phyloP scores from a whole-genome alignment of 441 rosid species.

The Dalechampia spathulata region DNA sequence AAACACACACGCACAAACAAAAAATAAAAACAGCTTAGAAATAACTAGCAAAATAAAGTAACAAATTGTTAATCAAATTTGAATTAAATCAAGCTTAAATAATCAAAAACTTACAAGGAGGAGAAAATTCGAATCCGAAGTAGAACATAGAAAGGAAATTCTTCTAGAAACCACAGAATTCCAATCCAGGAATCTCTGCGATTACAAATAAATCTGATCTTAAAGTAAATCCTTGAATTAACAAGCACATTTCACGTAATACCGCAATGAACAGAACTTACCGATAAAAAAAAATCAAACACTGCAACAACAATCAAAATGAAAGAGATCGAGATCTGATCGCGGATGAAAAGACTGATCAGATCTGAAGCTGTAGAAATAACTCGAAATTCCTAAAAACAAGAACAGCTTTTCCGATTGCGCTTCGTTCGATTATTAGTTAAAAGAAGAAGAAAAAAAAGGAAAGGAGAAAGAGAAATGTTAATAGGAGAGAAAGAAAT shows the following conservation, averaged over 20 bases:
- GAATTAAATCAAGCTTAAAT: neutral
- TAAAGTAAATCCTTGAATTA: neutral
- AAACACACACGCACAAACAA: conserved; percentile 10
- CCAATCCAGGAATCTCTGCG: conserved; percentile 22
- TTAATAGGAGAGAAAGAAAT: conserved; percentile 4
- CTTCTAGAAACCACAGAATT: conserved; percentile 13
- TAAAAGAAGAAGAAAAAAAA: neutral
- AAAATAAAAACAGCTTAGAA: neutral
- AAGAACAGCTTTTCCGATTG: neutral
- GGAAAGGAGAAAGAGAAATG: neutral
- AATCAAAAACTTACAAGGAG: conserved; percentile 46
- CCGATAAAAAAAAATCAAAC: conserved; percentile 14
- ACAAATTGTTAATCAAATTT: neutral
- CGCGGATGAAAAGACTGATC: conserved; percentile 15
- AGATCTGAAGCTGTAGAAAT: conserved; percentile 30
- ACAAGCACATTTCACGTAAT: conserved; percentile 8
- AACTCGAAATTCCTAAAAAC: conserved; percentile 20
- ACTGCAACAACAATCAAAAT: neutral
- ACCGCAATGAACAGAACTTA: conserved; percentile 9
- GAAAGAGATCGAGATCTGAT: conserved; percentile 28
- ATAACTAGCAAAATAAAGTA: neutral
- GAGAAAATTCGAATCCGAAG: conserved; percentile 35
- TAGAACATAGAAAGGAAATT: conserved; percentile 32
- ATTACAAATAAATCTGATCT: conserved; percentile 10
- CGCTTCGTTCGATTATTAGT: neutral